Conservation (phyloP, 805 yeast species). For the Candida oleophila region DNA sequence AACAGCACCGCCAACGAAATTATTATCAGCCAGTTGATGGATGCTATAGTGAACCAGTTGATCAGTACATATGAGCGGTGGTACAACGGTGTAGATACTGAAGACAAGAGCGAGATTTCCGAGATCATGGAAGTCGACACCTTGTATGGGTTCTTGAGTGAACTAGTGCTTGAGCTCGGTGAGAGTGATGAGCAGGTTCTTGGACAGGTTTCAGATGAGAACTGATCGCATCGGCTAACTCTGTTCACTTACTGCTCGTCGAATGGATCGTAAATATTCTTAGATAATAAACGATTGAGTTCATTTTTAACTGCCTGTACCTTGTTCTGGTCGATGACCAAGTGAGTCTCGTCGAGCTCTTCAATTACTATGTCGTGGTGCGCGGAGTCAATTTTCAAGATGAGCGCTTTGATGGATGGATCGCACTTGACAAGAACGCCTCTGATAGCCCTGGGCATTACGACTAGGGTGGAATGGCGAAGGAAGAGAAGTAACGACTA, state of each 20-base stretch:
- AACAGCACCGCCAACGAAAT: not conserved
- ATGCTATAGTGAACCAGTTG: slow-evolving; percentile 46
- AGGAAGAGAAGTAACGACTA: not conserved
- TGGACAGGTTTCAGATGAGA: not conserved
- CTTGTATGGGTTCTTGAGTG: slow-evolving; percentile 49
- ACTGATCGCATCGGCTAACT: no score
- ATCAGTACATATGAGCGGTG: slow-evolving; percentile 57
- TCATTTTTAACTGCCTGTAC: slow-evolving; percentile 76
- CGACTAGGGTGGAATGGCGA: not conserved
- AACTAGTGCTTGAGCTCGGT: slow-evolving; percentile 26
- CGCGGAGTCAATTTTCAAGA: slow-evolving; percentile 76
- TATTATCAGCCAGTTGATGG: slow-evolving; percentile 5
- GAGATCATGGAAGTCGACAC: slow-evolving; percentile 66
- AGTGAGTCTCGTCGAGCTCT: slow-evolving; percentile 90
- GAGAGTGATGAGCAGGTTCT: slow-evolving; percentile 4
- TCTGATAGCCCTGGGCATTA: slow-evolving; percentile 43
- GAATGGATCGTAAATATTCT: slow-evolving; percentile 81
- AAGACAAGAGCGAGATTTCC: slow-evolving; percentile 33
- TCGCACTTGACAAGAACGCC: slow-evolving; percentile 60
- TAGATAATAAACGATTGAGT: slow-evolving; percentile 69
- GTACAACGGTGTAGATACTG: slow-evolving; percentile 33
- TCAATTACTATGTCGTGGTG: slow-evolving; percentile 66
- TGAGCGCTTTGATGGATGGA: slow-evolving; percentile 88
- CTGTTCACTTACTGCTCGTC: slow-evolving; percentile 63
- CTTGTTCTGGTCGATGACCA: slow-evolving; percentile 74